Percentiles rank a stretch among this genome's conserved stretches.
These are phyloP conservation scores for Globisporangium carolinianum DNA, from an alignment of 352 stramenopile genomes.

Conservation along the genomic window DNA sequence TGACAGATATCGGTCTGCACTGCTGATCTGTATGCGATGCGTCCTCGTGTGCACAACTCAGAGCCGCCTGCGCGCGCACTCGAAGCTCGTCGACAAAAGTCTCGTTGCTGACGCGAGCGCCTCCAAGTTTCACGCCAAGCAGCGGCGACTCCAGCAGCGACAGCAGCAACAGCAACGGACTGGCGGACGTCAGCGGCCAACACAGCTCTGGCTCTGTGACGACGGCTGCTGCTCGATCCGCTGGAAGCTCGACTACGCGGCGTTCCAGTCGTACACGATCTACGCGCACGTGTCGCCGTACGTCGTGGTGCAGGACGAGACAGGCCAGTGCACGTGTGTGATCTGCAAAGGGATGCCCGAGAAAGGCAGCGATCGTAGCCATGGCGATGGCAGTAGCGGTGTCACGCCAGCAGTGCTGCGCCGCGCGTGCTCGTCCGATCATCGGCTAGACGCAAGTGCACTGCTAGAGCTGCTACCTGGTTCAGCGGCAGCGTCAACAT, in stretches of 20 bases:
- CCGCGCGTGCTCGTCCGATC: constrained; percentile 5
- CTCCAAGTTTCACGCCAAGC: not conserved
- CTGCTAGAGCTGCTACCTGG: not conserved
- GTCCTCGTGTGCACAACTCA: constrained; percentile 2
- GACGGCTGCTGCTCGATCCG: constrained; percentile 63
- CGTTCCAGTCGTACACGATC: constrained; percentile 58
- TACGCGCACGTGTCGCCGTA: constrained; percentile 64
- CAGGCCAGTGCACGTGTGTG: constrained; percentile 40
- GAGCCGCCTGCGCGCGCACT: constrained; percentile 12
- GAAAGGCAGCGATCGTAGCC: not conserved
- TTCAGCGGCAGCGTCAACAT: not conserved
- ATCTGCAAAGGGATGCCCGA: constrained; percentile 47
- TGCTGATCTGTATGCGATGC: too few species aligned
- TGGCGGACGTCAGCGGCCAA: not conserved
- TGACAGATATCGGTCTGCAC: too few species aligned
- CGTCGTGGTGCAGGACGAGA: constrained; percentile 53
- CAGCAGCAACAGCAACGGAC: not conserved
- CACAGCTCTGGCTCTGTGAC: constrained; percentile 55
- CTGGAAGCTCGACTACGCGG: constrained; percentile 73
- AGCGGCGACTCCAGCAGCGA: constrained; percentile 6
- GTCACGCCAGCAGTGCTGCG: constrained; percentile 1
- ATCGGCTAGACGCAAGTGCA: constrained; percentile 1
- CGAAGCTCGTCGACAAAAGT: constrained; percentile 9
- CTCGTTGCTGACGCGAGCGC: constrained; percentile 1
- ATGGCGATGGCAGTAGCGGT: not conserved